phyloP scores from a whole-genome alignment of 352 stramenopile species.

The Phytophthora crassamura region DNA sequence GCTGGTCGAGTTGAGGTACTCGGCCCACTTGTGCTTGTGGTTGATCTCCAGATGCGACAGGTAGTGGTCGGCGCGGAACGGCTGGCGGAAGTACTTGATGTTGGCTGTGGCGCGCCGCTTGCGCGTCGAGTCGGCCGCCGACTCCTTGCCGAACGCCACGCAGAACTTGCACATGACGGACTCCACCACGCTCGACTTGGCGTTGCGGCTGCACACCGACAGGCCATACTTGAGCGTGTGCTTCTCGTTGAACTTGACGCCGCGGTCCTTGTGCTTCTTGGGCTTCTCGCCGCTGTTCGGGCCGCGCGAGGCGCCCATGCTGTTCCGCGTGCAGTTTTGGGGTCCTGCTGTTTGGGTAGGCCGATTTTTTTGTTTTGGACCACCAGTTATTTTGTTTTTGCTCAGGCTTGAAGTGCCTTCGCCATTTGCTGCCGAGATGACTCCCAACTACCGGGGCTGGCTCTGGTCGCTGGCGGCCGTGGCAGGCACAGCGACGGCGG shows the following conservation, averaged over 20 bases:
- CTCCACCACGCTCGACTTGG: slow-evolving; percentile 56
- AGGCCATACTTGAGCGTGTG: slow-evolving; percentile 76
- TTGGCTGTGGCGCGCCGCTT: slow-evolving; percentile 72
- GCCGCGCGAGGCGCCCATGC: slow-evolving; percentile 36
- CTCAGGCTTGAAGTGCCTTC: slow-evolving; percentile 17
- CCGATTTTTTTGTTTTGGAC: slow-evolving; percentile 1
- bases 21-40: slow-evolving; percentile 66
- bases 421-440: slow-evolving; percentile 25
- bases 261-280: slow-evolving; percentile 69
- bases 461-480: slow-evolving; percentile 74
- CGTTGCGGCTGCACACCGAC: slow-evolving; percentile 66
- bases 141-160: slow-evolving; percentile 74
- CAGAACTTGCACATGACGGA: slow-evolving; percentile 83
- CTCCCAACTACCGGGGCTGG: slow-evolving; percentile 60
- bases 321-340: neutral
- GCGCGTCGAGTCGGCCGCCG: slow-evolving; percentile 49
- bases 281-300: slow-evolving; percentile 30
- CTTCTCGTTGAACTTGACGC: slow-evolving; percentile 72
- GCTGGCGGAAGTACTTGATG: slow-evolving; percentile 78
- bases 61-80: slow-evolving; percentile 75
- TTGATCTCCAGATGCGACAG: slow-evolving; percentile 76
- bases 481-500: slow-evolving; percentile 69
- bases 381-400: neutral
- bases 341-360: slow-evolving; percentile 1
- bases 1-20: slow-evolving; percentile 61